phyloP scores from a whole-genome alignment of 768 basidiomycete genomes.

The Boletus bicolor region DNA sequence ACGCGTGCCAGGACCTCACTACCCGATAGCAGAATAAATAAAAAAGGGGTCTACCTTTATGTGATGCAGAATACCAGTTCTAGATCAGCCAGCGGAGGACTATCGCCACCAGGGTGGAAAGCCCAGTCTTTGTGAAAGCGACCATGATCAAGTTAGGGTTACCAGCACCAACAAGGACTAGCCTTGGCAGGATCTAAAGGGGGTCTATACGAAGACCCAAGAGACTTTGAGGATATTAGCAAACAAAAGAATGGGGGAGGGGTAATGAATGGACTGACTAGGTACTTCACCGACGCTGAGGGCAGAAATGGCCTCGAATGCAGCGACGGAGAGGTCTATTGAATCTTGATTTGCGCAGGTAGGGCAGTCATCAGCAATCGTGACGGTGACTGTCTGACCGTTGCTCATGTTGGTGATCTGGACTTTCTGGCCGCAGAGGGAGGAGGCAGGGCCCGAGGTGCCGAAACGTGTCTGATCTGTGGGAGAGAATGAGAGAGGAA shows the following conservation, averaged over 20 bases:
- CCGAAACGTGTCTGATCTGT: slow-evolving; percentile 55
- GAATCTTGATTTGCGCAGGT: slow-evolving; percentile 64
- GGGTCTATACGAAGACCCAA: slow-evolving; percentile 26
- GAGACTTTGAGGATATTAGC: slow-evolving; percentile 22
- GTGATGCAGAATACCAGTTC: background rate
- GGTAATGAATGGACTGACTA: slow-evolving; percentile 41
- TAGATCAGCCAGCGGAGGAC: slow-evolving; percentile 8
- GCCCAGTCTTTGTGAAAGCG: background rate
- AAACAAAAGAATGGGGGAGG: background rate
- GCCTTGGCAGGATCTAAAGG: slow-evolving; percentile 12
- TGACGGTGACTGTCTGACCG: slow-evolving; percentile 52
- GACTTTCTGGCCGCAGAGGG: slow-evolving; percentile 65
- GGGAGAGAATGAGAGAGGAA: slow-evolving; percentile 2
- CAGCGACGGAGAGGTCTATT: slow-evolving; percentile 69
- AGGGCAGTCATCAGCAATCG: slow-evolving; percentile 79
- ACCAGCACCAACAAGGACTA: slow-evolving; percentile 27
- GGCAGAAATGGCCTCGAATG: slow-evolving; percentile 59
- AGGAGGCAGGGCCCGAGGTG: slow-evolving; percentile 41
- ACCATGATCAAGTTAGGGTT: background rate
- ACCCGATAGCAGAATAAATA: slow-evolving; percentile 16
- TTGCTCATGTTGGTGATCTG: slow-evolving; percentile 59
- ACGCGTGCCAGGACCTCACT: slow-evolving; percentile 4
- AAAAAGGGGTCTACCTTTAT: slow-evolving; percentile 5
- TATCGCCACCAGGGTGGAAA: slow-evolving; percentile 45
- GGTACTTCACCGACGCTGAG: slow-evolving; percentile 50